Conservation (phyloP, 805 yeast species). For the Starmera quercuum region DNA sequence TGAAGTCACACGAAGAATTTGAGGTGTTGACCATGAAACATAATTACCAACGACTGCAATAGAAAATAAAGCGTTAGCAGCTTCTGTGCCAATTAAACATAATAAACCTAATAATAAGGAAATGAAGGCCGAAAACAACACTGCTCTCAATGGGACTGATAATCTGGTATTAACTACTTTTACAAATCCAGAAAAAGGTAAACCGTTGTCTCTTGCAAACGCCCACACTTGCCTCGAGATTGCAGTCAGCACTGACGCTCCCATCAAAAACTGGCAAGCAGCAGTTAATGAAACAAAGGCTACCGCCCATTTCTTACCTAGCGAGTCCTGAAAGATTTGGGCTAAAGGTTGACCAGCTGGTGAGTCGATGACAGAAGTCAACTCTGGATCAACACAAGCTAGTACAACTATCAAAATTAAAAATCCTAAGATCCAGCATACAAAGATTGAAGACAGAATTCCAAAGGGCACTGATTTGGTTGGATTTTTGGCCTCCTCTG, state of each 20-base stretch:
- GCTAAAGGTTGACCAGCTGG: conserved; percentile 54
- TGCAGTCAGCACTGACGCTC: conserved; percentile 49
- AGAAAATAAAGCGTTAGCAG: conserved; percentile 34
- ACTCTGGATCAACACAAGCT: conserved; percentile 43
- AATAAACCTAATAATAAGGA: conserved; percentile 29
- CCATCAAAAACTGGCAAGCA: conserved; percentile 55
- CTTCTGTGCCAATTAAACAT: conserved; percentile 29
- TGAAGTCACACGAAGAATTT: conserved; percentile 28
- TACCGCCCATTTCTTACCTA: conserved; percentile 57
- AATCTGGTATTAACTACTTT: conserved; percentile 46
- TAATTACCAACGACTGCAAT: conserved; percentile 32
- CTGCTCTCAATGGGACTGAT: conserved; percentile 60
- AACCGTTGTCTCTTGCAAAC: conserved; percentile 63
- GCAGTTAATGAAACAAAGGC: conserved; percentile 53
- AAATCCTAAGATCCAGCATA: conserved; percentile 51
- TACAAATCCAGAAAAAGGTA: conserved; percentile 49
- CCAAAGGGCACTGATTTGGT: conserved; percentile 48
- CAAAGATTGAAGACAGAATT: conserved; percentile 44
- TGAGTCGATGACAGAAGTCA: conserved; percentile 30
- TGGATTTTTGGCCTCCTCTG: conserved; percentile 63
- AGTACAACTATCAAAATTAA: conserved; percentile 41
- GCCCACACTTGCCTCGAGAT: conserved; percentile 63
- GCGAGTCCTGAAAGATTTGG: conserved; percentile 49
- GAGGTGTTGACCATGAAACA: conserved; percentile 30
- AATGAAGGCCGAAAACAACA: conserved; percentile 30